Evolutionary conservation across 1,284 basidiomycete species (phyloP).

Genomic region (Heterobasidion annosum): DNA sequence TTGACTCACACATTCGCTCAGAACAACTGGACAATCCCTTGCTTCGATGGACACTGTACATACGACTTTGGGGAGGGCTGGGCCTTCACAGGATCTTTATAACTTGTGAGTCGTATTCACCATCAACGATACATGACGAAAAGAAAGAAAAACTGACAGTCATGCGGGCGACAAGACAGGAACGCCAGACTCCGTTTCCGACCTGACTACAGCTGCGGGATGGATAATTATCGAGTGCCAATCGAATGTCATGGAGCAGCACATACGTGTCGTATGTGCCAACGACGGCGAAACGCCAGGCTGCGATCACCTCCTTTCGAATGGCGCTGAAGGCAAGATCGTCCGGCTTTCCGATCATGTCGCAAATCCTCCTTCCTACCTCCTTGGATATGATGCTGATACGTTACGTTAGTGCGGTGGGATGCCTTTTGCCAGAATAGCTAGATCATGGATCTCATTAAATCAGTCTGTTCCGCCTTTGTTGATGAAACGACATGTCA

Average conservation of each 20-base stretch:
- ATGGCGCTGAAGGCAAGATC: conserved; percentile 38
- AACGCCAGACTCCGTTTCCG: conserved; percentile 32
- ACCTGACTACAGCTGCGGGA: conserved; percentile 42
- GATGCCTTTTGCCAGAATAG: background rate
- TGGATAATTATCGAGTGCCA: conserved; percentile 43
- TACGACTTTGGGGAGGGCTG: conserved; percentile 19
- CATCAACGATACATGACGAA: background rate
- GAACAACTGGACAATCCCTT: conserved; percentile 38
- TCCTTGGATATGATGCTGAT: background rate
- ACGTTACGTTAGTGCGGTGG: background rate
- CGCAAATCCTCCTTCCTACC: background rate
- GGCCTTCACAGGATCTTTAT: conserved; percentile 11
- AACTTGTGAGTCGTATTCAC: conserved; percentile 23
- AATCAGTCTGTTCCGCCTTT: background rate
- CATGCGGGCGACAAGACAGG: conserved; percentile 26
- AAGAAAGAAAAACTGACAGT: background rate
- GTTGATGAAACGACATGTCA: background rate
- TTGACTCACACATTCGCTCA: background rate
- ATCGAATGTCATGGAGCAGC: conserved; percentile 25
- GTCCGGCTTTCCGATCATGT: conserved; percentile 30
- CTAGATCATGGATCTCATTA: background rate
- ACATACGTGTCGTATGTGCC: conserved; percentile 39
- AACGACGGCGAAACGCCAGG: conserved; percentile 14
- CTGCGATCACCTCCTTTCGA: conserved; percentile 37
- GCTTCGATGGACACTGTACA: conserved; percentile 28